phyloP scores from a whole-genome alignment of 768 basidiomycete genomes.

The Cystofilobasidium macerans region DNA sequence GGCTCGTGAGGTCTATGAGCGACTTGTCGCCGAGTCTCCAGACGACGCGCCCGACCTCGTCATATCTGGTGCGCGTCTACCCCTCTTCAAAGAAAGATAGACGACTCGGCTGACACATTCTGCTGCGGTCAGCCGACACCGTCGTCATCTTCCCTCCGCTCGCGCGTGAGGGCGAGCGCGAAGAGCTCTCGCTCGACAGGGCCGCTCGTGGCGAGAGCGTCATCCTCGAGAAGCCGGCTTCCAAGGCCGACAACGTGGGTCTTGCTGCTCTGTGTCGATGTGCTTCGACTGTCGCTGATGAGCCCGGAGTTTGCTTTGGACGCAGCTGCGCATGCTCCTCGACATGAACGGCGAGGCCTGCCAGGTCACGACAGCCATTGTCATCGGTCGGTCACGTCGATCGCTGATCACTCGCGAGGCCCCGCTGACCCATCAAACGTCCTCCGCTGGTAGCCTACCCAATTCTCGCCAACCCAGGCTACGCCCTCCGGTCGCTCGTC shows the following conservation, averaged over 20 bases:
- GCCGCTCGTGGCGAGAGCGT: conserved; percentile 38
- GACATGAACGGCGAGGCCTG: conserved; percentile 77
- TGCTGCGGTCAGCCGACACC: conserved; percentile 69
- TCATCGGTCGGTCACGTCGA: conserved; percentile 50
- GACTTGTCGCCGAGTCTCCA: conserved; percentile 58
- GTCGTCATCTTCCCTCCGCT: conserved; percentile 67
- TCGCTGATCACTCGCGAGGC: conserved; percentile 1
- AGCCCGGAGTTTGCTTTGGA: not conserved
- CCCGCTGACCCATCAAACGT: not conserved
- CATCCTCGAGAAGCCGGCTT: conserved; percentile 75
- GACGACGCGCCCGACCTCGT: conserved; percentile 69
- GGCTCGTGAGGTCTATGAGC: conserved; percentile 75
- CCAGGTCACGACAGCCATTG: conserved; percentile 85
- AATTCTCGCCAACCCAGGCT: conserved; percentile 36
- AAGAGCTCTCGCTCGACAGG: conserved; percentile 15
- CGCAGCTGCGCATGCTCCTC: conserved; percentile 68
- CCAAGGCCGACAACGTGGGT: conserved; percentile 52
- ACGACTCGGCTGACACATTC: too few species aligned
- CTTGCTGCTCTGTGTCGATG: too few species aligned
- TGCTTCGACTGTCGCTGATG: too few species aligned
- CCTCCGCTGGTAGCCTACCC: conserved; percentile 32
- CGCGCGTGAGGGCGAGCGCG: conserved; percentile 31
- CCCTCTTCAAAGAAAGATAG: not conserved
- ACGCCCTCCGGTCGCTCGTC: conserved; percentile 33
- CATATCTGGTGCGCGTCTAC: conserved; percentile 49